Conservation (phyloP, 257 asterid species). For the Nemophila menziesii region DNA sequence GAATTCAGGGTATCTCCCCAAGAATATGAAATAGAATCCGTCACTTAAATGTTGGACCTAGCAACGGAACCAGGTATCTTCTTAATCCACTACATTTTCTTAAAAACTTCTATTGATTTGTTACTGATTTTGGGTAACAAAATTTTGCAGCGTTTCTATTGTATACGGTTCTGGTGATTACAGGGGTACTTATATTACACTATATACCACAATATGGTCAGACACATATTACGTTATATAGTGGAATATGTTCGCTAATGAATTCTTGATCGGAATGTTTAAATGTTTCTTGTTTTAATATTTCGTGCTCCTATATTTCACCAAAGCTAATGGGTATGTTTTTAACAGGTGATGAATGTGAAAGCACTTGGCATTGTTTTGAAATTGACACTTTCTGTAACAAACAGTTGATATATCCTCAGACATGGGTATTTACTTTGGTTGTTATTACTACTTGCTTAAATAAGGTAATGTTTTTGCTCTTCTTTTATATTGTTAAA, state of each 20-base stretch:
- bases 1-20: too few species aligned
- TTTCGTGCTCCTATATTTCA: too few species aligned
- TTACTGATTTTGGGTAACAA: constrained; percentile 7
- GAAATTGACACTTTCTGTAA: constrained; percentile 85
- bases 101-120: neutral
- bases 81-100: constrained; percentile 4
- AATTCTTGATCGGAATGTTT: constrained; percentile 73
- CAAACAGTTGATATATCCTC: constrained; percentile 76
- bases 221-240: constrained; percentile 30
- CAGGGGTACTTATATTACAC: constrained; percentile 26
- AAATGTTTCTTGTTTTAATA: neutral
- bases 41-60: constrained; percentile 84
- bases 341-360: constrained; percentile 95
- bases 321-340: constrained; percentile 6
- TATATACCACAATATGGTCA: constrained; percentile 34
- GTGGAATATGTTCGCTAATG: constrained; percentile 32
- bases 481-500: too few species aligned
- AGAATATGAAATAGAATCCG: constrained; percentile 90
- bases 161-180: constrained; percentile 21
- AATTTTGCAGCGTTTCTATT: constrained; percentile 31
- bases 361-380: constrained; percentile 88
- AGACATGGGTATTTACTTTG: constrained; percentile 76
- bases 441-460: constrained; percentile 63
- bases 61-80: constrained; percentile 71
- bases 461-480: constrained; percentile 77